phyloP scores from a whole-genome alignment of 169 alveolate species.

The Babesia microti region DNA sequence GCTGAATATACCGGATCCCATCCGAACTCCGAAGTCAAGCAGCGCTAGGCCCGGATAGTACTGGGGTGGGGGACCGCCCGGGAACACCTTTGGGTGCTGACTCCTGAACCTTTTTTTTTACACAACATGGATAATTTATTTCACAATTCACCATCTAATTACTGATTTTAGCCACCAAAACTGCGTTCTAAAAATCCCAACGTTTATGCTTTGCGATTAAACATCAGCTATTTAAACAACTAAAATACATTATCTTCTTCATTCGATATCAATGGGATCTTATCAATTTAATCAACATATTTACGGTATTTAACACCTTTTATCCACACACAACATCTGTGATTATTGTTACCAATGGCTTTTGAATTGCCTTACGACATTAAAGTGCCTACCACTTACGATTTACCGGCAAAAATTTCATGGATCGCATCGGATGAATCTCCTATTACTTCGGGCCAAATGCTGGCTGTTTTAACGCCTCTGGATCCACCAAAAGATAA shows the following conservation, averaged over 20 bases:
- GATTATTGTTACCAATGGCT: too few species aligned
- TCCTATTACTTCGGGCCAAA: conserved; percentile 16
- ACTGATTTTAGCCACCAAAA: too few species aligned
- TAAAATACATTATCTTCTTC: too few species aligned
- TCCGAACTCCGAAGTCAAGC: conserved; percentile 81
- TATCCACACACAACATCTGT: too few species aligned
- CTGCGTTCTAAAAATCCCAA: too few species aligned
- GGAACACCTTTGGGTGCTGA: conserved; percentile 42
- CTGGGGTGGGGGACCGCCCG: conserved; percentile 68
- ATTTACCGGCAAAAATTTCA: conserved; percentile 15
- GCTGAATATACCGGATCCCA: conserved; percentile 76
- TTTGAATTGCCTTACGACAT: too few species aligned
- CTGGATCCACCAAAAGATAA: not conserved
- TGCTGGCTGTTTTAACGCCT: conserved; percentile 21
- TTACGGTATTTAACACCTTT: too few species aligned
- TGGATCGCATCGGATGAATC: conserved; percentile 38
- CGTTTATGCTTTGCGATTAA: too few species aligned
- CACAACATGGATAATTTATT: not conserved
- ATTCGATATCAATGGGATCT: too few species aligned
- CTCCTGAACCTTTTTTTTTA: conserved; percentile 2
- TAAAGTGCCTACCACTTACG: conserved; percentile 1
- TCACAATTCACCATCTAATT: not conserved
- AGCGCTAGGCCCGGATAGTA: conserved; percentile 76
- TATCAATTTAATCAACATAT: too few species aligned
- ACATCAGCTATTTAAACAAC: too few species aligned